A percentile compares a stretch with the other conserved stretches of the same genome.
Conservation (phyloP, 148 eudicot species). For the Spergularia marina region DNA sequence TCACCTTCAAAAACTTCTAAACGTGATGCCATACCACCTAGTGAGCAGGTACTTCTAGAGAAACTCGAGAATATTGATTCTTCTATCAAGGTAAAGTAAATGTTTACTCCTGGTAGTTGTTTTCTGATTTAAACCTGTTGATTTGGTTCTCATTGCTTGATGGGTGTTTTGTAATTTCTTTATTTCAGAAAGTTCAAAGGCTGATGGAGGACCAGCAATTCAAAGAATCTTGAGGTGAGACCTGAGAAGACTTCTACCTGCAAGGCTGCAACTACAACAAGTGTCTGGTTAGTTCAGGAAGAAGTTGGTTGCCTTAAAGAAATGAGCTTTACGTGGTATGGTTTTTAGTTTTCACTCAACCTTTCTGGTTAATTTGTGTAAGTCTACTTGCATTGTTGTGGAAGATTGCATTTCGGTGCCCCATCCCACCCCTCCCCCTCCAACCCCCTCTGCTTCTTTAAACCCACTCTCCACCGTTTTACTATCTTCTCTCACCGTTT, state of each 20-base stretch:
- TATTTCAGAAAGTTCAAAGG: conserved; percentile 58
- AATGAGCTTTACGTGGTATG: background rate
- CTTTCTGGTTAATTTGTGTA: too few species aligned
- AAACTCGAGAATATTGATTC: conserved; percentile 75
- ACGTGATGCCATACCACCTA: conserved; percentile 43
- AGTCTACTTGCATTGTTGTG: too few species aligned
- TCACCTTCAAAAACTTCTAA: conserved; percentile 49
- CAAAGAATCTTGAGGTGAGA: conserved; percentile 44
- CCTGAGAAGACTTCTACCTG: background rate
- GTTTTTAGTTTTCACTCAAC: background rate
- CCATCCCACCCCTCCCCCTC: too few species aligned
- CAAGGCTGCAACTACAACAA: background rate
- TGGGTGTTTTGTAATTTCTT: conserved; percentile 8
- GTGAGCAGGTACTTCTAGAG: conserved; percentile 56
- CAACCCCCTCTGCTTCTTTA: too few species aligned
- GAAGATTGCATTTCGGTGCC: too few species aligned
- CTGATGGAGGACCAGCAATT: conserved; percentile 50
- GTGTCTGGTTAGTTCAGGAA: background rate
- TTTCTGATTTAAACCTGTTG: background rate
- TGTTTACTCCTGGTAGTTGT: background rate
- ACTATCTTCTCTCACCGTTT: too few species aligned
- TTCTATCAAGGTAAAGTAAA: conserved; percentile 62
- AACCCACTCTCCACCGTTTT: too few species aligned
- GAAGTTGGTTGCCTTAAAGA: conserved; percentile 1
- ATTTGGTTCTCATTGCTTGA: background rate